Base-by-base conservation (phyloP, 768 basidiomycete species). In the Tricholoma hemisulphureum region DNA sequence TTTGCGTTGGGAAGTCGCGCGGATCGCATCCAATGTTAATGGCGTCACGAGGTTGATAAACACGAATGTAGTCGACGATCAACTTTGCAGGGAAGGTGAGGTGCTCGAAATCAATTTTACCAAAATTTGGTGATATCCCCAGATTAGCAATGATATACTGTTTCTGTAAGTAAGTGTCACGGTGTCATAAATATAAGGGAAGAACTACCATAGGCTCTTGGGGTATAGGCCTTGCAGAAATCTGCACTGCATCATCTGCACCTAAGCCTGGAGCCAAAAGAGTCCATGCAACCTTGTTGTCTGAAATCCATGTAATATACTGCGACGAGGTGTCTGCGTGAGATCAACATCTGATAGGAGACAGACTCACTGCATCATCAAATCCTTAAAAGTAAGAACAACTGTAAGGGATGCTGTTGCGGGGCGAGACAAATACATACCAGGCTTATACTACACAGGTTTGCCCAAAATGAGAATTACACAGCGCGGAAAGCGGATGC, bases 231-330 rank as follows among this genome's bases (percentile, higher is more conserved):
- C 94, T 77, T 24, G 78, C 75, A 14, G 83, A 80, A 32, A 95
- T 87, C 57, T 89, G 66, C 1, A 81, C 83, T 31, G 65, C 64
- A 4, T 77, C 29, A 68, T 95, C 86, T 9, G 88, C 75, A 0
- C 75, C 89, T 69, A 95, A 69, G 1, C 87, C 91, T 3, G 81
- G 77, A 20, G 78, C 88, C 51, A 83, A 80, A 55, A 95, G 67
- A 4, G 89, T 92, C 94, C 94, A 95, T 8, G 87, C 74, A 23
- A 80, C 66, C 62, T 83, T 76, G 68, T 83, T 83, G 63, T 87
- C 78, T 56, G 84, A 80, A 57, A 95, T 76, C 94, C 94, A 96
- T 2, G 90, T 83, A 63, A 95, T 92, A 66, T 95, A 96, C 86
- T 88, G 57, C 31, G 51, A 16, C 39, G 18, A 35, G 46, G 9